Evolutionary conservation across 2,329 filamentous ascomycete genomes (phyloP).

Genomic region (Trichoderma harzianum): DNA sequence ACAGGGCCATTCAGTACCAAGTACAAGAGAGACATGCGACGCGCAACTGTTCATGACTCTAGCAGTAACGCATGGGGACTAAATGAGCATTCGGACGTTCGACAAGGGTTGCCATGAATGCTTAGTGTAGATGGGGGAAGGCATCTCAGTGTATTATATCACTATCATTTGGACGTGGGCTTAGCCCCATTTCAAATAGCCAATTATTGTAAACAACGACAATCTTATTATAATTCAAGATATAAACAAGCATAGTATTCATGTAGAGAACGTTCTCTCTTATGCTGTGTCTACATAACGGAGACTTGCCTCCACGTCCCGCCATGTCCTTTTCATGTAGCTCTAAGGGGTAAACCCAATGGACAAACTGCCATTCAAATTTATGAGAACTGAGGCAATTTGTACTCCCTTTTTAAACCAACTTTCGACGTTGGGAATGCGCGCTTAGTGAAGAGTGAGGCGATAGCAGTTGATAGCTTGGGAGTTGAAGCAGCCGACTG

Average conservation of each 20-base stretch:
- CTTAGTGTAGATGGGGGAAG: background rate
- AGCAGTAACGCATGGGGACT: conserved; percentile 37
- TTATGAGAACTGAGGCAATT: background rate
- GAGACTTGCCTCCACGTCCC: background rate
- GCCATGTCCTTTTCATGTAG: background rate
- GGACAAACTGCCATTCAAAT: background rate
- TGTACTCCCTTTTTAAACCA: accelerated
- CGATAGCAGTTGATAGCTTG: conserved; percentile 21
- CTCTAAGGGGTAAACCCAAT: background rate
- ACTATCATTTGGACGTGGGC: background rate
- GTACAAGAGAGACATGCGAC: conserved; percentile 50
- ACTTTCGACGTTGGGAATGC: background rate
- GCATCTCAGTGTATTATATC: background rate
- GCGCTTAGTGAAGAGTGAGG: conserved; percentile 30
- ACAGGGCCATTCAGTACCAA: conserved; percentile 47
- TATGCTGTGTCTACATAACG: background rate
- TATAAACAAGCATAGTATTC: background rate
- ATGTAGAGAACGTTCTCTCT: background rate
- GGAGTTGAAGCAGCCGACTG: conserved; percentile 21
- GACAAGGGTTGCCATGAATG: background rate
- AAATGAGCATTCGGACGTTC: conserved; percentile 26
- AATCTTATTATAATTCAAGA: background rate
- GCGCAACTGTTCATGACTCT: conserved; percentile 53
- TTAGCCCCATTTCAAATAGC: background rate
- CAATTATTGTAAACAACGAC: background rate